These are phyloP conservation scores for Aspergillus cejpii DNA, from an alignment of 2,329 filamentous ascomycete species.

Conservation along the genomic window DNA sequence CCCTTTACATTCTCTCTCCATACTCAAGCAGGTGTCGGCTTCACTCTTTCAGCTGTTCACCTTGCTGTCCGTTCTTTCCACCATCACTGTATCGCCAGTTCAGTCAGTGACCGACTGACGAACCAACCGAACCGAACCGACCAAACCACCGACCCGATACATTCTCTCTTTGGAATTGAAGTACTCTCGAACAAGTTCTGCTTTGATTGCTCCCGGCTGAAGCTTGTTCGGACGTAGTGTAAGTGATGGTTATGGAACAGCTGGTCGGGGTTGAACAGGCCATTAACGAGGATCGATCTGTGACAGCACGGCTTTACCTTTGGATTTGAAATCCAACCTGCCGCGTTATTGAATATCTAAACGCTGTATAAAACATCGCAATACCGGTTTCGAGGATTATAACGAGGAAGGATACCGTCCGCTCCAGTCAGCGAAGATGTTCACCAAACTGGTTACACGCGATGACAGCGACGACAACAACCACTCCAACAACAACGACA, in stretches of 20 bases:
- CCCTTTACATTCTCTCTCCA: conserved; percentile 23
- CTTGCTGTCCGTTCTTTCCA: conserved; percentile 46
- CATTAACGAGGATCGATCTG: neutral
- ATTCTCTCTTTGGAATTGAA: conserved; percentile 14
- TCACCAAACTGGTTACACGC: conserved; percentile 47
- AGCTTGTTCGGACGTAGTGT: conserved; percentile 8
- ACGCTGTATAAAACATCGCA: neutral
- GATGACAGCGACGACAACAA: conserved; percentile 38
- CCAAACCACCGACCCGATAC: conserved; percentile 15
- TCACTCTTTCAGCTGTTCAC: conserved; percentile 59
- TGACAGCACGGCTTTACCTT: conserved; percentile 9
- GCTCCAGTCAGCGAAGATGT: conserved; percentile 19
- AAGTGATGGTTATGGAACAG: conserved; percentile 7
- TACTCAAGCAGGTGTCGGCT: conserved; percentile 47
- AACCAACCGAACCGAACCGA: conserved; percentile 12
- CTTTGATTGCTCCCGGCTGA: conserved; percentile 1
- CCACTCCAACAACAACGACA: conserved; percentile 39
- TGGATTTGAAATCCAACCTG: neutral
- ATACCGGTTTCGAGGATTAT: neutral
- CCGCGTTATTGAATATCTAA: neutral
- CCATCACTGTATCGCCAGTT: conserved; percentile 13
- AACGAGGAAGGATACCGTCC: conserved; percentile 3
- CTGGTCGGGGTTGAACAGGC: neutral
- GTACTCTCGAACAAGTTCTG: conserved; percentile 1
- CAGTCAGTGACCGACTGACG: conserved; percentile 13